These are phyloP conservation scores for Besnoitia besnoiti DNA, from an alignment of 169 alveolate genomes.

Conservation along the genomic window DNA sequence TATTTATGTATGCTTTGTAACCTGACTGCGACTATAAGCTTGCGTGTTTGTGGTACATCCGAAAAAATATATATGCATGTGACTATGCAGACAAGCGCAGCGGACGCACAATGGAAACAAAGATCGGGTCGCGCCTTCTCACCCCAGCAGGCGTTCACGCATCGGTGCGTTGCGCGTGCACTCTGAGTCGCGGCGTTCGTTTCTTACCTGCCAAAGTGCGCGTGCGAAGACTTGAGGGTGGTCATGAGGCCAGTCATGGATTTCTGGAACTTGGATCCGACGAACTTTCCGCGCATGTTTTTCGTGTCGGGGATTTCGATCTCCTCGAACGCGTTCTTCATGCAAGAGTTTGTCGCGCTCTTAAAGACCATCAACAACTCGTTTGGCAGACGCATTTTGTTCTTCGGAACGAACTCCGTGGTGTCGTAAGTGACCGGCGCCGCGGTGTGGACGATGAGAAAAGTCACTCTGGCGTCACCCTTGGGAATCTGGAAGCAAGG, in stretches of 20 bases:
- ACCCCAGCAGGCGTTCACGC: neutral
- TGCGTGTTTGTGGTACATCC: too few relatives aligned
- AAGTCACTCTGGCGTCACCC: conserved; percentile 68
- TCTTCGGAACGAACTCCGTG: conserved; percentile 73
- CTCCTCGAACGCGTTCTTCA: conserved; percentile 67
- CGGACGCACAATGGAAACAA: too few relatives aligned
- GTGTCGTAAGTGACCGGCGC: conserved; percentile 74
- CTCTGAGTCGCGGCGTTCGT: neutral
- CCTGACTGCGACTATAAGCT: too few relatives aligned
- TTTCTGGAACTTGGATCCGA: conserved; percentile 74
- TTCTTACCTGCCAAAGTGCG: conserved; percentile 74
- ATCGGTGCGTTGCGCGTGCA: neutral
- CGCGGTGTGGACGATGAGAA: conserved; percentile 73
- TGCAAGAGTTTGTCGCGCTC: conserved; percentile 54
- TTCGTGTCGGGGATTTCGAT: conserved; percentile 72
- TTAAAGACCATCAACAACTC: conserved; percentile 69
- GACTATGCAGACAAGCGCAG: too few relatives aligned
- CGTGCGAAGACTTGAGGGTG: conserved; percentile 69
- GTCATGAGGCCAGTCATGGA: conserved; percentile 70
- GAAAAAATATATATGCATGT: too few relatives aligned
- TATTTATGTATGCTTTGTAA: too few relatives aligned
- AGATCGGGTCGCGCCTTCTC: too few relatives aligned
- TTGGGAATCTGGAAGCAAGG: conserved; percentile 70
- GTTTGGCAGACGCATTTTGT: conserved; percentile 69
- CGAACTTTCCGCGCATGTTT: conserved; percentile 74